phyloP scores from a whole-genome alignment of 805 yeast genomes.

The Candida caryicola region DNA sequence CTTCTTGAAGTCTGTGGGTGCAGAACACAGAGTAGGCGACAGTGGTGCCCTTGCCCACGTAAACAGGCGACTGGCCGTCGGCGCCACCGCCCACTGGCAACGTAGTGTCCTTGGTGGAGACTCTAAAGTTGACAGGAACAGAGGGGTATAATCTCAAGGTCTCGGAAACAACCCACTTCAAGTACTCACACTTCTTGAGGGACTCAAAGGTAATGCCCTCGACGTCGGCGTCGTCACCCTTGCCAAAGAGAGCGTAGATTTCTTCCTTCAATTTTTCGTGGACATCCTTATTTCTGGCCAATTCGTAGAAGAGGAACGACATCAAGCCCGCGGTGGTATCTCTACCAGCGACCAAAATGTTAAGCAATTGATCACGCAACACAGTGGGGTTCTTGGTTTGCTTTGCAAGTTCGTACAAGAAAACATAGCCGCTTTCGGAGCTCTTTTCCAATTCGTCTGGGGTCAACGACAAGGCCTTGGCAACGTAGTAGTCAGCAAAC shows the following conservation, averaged over 20 bases:
- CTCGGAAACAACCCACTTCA: conserved; percentile 24
- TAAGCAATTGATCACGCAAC: conserved; percentile 26
- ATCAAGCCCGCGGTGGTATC: conserved; percentile 30
- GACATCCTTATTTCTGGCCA: conserved; percentile 22
- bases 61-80: conserved; percentile 16
- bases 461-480: conserved; percentile 12
- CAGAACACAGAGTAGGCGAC: conserved; percentile 28
- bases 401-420: conserved; percentile 27
- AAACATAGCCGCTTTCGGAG: conserved; percentile 20
- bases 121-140: conserved; percentile 26
- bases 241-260: conserved; percentile 18
- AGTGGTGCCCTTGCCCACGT: conserved; percentile 22
- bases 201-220: conserved; percentile 22
- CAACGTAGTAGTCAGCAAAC: conserved; percentile 20
- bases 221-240: conserved; percentile 19
- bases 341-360: conserved; percentile 29
- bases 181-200: conserved; percentile 26
- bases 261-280: conserved; percentile 20
- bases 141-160: conserved; percentile 28
- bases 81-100: conserved; percentile 26
- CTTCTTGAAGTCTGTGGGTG: conserved; percentile 39
- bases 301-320: conserved; percentile 23
- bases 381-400: conserved; percentile 23
- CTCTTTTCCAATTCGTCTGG: conserved; percentile 16
- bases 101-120: conserved; percentile 23